Evolutionary conservation across 83 land plant genomes (phyloP), one percentile per base, ranked within the genome.

Genomic region (Larix sibirica): DNA sequence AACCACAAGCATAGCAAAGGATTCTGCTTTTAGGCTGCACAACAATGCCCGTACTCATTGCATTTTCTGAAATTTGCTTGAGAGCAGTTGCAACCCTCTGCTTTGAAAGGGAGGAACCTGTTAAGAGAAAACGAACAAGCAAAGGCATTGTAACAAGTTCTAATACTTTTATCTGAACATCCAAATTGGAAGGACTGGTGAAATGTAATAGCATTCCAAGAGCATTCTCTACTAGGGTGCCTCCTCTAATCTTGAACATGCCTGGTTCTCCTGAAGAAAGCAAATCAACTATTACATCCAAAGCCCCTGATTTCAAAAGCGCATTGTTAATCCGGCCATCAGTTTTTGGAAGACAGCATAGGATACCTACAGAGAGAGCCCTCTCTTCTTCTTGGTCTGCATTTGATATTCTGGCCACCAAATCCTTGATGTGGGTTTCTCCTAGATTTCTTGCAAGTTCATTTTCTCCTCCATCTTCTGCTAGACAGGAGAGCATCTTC

Each of bases 11-110:
- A 40, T 38, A 71, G n/a, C 42, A 40, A 9, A 71, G 24, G 42
- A 71, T 40, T 6, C 86, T 75, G 1, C 70, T 76, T 60, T 85
- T 84, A 12, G 86, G 83, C 59, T 85, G 84, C 10, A 40, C 38
- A 38, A 18, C 54, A 38, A 18, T 42, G 38, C 86, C 63, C 3
- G 89, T 81, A 21, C 70, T 81, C 4, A 77, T 24, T 24, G 94
- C 75, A 64, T 86, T 92, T 67, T 89, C 90, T 12, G 96, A 94
- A 65, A 94, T 74, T 61, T 94, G 94, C 68, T 87, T 89, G 10
- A 94, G 82, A 31, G 93, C 86, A 23, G 81, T 88, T 33, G 96
- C 92, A 23, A 91, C 93, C 68, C 87, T 90, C 42, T 63, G 42
- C 67, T 89, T 89, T 21, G 87, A 89, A 58, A 82, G 71, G 12